Conservation (phyloP, 1,284 basidiomycete genomes). For the Porogramme epimiltina region DNA sequence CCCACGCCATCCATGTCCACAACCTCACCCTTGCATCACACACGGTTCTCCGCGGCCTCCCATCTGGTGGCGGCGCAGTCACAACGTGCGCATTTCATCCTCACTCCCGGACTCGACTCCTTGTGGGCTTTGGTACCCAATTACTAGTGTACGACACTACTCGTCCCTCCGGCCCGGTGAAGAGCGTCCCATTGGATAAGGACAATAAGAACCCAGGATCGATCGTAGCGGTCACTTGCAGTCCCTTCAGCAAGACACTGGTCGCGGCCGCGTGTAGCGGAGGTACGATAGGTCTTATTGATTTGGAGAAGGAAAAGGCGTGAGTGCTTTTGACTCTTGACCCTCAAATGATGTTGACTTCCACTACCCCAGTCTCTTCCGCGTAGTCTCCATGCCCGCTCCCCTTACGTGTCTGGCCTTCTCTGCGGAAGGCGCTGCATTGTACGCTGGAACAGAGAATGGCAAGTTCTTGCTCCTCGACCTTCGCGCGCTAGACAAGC, state of each 20-base stretch:
- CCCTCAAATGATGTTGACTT: not conserved
- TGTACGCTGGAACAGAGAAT: slow-evolving; percentile 64
- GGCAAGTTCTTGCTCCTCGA: slow-evolving; percentile 65
- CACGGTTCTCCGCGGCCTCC: slow-evolving; percentile 53
- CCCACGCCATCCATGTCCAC: slow-evolving; percentile 55
- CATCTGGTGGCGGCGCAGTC: slow-evolving; percentile 36
- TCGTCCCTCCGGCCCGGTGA: slow-evolving; percentile 55
- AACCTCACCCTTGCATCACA: slow-evolving; percentile 56
- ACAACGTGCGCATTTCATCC: slow-evolving; percentile 59
- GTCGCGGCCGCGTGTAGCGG: slow-evolving; percentile 56
- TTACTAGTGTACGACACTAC: slow-evolving; percentile 64
- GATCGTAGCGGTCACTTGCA: slow-evolving; percentile 57
- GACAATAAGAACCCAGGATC: slow-evolving; percentile 44
- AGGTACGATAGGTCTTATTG: slow-evolving; percentile 58
- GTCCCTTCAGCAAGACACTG: slow-evolving; percentile 74
- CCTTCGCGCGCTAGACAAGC: slow-evolving; percentile 62
- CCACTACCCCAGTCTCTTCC: slow-evolving; percentile 48
- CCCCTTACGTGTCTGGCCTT: slow-evolving; percentile 61
- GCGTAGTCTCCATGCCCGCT: slow-evolving; percentile 51
- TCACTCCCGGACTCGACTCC: slow-evolving; percentile 55
- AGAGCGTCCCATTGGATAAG: slow-evolving; percentile 50
- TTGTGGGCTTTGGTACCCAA: slow-evolving; percentile 55
- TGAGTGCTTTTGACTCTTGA: slow-evolving; percentile 32
- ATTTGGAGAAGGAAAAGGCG: slow-evolving; percentile 76
- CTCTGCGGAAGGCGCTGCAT: slow-evolving; percentile 64